These are phyloP conservation scores for Clonostachys rosea DNA, from an alignment of 2,329 filamentous ascomycete species.

Conservation along the genomic window DNA sequence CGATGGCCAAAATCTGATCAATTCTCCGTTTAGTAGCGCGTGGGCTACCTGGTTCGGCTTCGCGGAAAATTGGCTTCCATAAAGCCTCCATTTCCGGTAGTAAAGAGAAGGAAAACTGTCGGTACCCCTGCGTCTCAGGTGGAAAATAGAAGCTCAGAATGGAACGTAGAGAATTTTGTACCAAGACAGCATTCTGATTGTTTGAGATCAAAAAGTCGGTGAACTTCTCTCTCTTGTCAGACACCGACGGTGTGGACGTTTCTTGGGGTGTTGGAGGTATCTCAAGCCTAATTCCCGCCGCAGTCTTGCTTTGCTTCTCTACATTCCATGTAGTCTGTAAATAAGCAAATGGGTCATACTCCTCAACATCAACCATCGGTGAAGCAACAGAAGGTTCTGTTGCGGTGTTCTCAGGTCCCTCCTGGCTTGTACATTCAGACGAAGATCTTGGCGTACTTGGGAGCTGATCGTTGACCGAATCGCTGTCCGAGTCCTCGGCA, in stretches of 20 bases:
- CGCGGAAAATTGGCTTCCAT: conserved; percentile 48
- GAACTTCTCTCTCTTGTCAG: conserved; percentile 29
- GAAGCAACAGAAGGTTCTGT: conserved; percentile 8
- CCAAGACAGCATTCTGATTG: conserved; percentile 41
- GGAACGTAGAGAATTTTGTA: conserved; percentile 54
- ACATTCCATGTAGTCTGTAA: conserved; percentile 13
- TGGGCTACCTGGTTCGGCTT: conserved; percentile 19
- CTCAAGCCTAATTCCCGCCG: conserved; percentile 16
- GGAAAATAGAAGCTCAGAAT: conserved; percentile 47
- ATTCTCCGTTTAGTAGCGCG: conserved; percentile 30
- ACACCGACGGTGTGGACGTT: conserved; percentile 31
- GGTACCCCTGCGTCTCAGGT: conserved; percentile 37
- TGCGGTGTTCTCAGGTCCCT: conserved; percentile 1
- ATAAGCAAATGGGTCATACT: conserved; percentile 44
- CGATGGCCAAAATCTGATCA: conserved; percentile 57
- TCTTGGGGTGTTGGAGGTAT: conserved; percentile 35
- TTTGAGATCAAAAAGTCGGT: conserved; percentile 34
- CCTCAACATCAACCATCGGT: conserved; percentile 17
- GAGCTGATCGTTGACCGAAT: conserved; percentile 8
- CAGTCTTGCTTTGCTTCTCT: neutral
- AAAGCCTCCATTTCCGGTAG: conserved; percentile 43
- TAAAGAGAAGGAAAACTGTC: conserved; percentile 40
- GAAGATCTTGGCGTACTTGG: conserved; percentile 18
- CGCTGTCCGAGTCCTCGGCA: conserved; percentile 9
- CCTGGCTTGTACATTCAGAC: neutral